Evolutionary conservation across 2,329 filamentous ascomycete genomes (phyloP), one percentile per base, ranked within the genome.

Genomic region (Arthroderma sp.): DNA sequence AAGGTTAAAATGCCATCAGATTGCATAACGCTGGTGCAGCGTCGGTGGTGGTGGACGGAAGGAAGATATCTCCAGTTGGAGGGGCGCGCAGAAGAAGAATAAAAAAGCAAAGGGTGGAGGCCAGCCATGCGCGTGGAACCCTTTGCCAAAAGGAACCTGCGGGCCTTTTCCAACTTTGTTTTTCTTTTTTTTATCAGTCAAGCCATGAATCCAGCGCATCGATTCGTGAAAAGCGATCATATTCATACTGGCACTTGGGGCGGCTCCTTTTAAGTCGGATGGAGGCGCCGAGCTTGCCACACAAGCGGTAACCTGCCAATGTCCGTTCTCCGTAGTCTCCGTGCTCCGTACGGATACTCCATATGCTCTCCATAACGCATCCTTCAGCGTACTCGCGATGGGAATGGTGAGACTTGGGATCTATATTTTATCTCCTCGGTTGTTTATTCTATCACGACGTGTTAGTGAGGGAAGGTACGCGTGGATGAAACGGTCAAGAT

Each of bases 51-150:
- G 47, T 35, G 47, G 47, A 33, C 47, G 25, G 47, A 51, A 33
- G 47, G 25, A 21, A 51, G 15, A 38, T 13, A 13, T 11, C 35
- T 38, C 35, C 35, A 38, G 35, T 38, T 38, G 35, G 35, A 38
- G 35, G 35, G 15, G 35, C 35, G 15, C 35, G 28, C 28, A 31
- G 28, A 31, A 31, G 28, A 31, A 31, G 7, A 4, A 31, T 31
- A 17, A 41, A 47, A 47, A 47, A 21, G 19, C 21, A 47, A 47
- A 13, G 25, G 9, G 17, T 35, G 33, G 51, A 39, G 31, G 39
- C 51, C 21, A 54, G 37, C 51, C 51, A 54, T 54, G 51, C 37
- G 51, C 51, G 51, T 54, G 51, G 51, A 54, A 54, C 51, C 35
- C 31, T 54, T 31, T 51, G 25, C 47, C 47, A 51, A 51, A 51